Base-by-base conservation (phyloP, 2,329 filamentous ascomycete genomes). In the Fusarium sp. region DNA sequence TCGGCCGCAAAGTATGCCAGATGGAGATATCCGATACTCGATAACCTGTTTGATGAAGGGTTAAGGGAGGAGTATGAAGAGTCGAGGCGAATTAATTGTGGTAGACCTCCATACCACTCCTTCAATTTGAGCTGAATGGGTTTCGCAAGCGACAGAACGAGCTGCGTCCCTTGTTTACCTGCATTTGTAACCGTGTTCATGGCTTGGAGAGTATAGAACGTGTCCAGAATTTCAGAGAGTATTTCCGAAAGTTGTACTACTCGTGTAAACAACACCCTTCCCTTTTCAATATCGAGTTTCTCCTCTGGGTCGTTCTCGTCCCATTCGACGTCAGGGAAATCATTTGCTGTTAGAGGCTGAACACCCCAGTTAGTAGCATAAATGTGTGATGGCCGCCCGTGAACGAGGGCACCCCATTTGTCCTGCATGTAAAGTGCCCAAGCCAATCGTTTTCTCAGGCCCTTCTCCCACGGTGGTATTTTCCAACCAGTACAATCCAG, bases 341-440 rank as follows among this genome's bases (percentile, higher is more conserved):
- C 93, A 63, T 90, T 89, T 49, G 86, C 81, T 9, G 84, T 86
- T n/a, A 94, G 86, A 11, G 85, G 79, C 64, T 87, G 86, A 10
- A 97, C 94, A 4, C 91, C 94, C 94, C 94, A 97, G 80, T 97
- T 90, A 51, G 86, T 83, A 25, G 84, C 80, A 72, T 89, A 88
- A 44, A 90, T 88, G 73, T 97, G 94, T 9, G 94, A 96, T 2
- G 94, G 94, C 16, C 94, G 91, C 51, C 94, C 94, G 77, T 97
- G 93, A 29, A 96, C 91, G 25, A 97, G 85, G 4, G 94, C 91
- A 21, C 93, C 93, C 94, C 94, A 97, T 81, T 88, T 97, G 82
- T 98, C 95, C 82, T 97, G 94, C 92, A 97, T 95, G 80, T 96
- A 97, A 56, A 97, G 82, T 5, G 93, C 94, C 94, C 95, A 97